A percentile compares a stretch with the other conserved stretches of the same genome.
These are phyloP conservation scores for Malbranchea cinnamomea DNA, from an alignment of 2,329 filamentous ascomycete genomes.

Conservation along the genomic window DNA sequence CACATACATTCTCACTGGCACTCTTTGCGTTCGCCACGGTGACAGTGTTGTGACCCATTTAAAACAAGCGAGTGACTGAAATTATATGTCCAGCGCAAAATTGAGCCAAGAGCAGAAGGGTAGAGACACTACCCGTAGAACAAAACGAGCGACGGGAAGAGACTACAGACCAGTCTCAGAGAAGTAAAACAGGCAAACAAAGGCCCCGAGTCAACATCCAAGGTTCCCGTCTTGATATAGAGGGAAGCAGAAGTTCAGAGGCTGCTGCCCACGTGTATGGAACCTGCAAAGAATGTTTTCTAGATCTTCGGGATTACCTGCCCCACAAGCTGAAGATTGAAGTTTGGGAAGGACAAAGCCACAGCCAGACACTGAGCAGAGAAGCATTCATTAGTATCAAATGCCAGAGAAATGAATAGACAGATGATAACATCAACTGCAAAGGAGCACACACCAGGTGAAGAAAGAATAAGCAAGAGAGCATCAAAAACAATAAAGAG, in stretches of 20 bases:
- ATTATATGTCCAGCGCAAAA: slow-evolving; percentile 25
- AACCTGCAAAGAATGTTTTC: too few species aligned
- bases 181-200: slow-evolving; percentile 15
- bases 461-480: too few species aligned
- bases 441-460: too few species aligned
- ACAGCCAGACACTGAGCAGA: too few species aligned
- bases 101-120: slow-evolving; percentile 24
- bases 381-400: too few species aligned
- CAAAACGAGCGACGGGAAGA: slow-evolving; percentile 30
- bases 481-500: too few species aligned
- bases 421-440: too few species aligned
- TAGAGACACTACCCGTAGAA: slow-evolving; percentile 24
- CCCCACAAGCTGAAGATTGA: too few species aligned
- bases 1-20: slow-evolving; percentile 30
- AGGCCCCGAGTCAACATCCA: slow-evolving; percentile 23
- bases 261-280: too few species aligned
- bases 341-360: too few species aligned
- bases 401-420: too few species aligned
- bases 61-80: slow-evolving; percentile 35
- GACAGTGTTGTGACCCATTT: slow-evolving; percentile 32
- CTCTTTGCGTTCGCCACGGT: slow-evolving; percentile 35
- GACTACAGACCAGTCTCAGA: slow-evolving; percentile 20
- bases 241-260: not conserved
- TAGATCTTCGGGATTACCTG: too few species aligned
- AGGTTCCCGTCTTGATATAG: slow-evolving; percentile 14